A percentile compares a stretch with the other conserved stretches of the same genome.
Conservation (phyloP, 2,329 filamentous ascomycete species). For the Fusarium azukiicola region DNA sequence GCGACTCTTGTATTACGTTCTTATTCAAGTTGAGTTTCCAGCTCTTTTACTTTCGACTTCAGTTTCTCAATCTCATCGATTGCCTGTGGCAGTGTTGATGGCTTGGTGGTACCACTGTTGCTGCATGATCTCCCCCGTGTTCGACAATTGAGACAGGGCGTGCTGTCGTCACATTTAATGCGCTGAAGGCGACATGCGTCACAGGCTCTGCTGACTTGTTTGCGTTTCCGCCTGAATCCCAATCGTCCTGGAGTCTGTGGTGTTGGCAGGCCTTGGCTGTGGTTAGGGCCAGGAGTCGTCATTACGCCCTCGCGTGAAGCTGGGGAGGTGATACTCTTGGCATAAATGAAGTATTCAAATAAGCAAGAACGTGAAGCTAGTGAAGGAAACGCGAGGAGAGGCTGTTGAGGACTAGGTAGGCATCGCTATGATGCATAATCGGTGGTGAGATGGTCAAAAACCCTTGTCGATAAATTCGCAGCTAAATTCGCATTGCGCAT, state of each 20-base stretch:
- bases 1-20: background rate
- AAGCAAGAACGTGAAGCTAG: background rate
- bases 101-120: background rate
- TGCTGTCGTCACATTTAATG: slow-evolving; percentile 39
- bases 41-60: background rate
- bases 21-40: background rate
- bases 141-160: slow-evolving; percentile 37
- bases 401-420: background rate
- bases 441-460: background rate
- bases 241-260: background rate
- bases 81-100: slow-evolving; percentile 3
- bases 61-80: background rate
- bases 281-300: background rate
- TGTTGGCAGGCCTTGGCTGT: background rate
- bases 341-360: too few species aligned
- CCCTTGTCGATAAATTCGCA: background rate
- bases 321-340: background rate
- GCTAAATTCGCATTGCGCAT: background rate
- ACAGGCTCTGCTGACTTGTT: slow-evolving; percentile 42
- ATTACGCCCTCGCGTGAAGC: background rate
- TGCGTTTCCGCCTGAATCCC: slow-evolving; percentile 34
- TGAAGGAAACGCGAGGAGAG: background rate
- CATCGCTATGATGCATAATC: background rate
- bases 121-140: background rate
- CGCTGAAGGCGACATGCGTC: slow-evolving; percentile 35